A percentile compares a stretch with the other conserved stretches of the same genome.
Evolutionary conservation across 2,329 filamentous ascomycete genomes (phyloP).

Genomic region (Fusarium clavum): DNA sequence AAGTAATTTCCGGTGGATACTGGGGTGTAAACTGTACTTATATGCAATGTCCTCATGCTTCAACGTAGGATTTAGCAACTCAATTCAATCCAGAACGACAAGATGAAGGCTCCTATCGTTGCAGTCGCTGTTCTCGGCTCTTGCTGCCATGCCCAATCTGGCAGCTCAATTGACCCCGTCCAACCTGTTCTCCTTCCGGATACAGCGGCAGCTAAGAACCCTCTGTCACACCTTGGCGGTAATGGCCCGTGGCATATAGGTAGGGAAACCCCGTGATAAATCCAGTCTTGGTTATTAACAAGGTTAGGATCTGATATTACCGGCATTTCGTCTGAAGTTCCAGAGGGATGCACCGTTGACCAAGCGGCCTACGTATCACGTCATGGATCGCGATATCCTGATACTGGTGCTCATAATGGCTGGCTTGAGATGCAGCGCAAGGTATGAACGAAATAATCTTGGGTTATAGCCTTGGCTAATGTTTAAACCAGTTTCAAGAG

Average conservation of each 20-base stretch:
- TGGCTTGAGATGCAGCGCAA: constrained; percentile 64
- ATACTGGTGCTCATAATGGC: constrained; percentile 66
- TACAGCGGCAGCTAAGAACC: constrained; percentile 51
- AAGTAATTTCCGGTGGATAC: constrained; percentile 16
- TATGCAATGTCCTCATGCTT: background rate
- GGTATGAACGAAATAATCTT: constrained; percentile 42
- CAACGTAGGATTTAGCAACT: background rate
- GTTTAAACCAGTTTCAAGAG: constrained; percentile 59
- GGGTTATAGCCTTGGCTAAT: background rate
- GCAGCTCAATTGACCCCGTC: constrained; percentile 43
- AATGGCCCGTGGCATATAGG: constrained; percentile 66
- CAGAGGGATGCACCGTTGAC: constrained; percentile 68
- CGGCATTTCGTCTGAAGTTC: constrained; percentile 64
- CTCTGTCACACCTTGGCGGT: constrained; percentile 62
- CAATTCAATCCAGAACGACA: background rate
- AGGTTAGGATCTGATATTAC: constrained; percentile 65
- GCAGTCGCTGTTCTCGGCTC: constrained; percentile 4
- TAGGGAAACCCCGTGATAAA: constrained; percentile 37
- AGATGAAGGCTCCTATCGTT: background rate
- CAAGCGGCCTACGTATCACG: constrained; percentile 69
- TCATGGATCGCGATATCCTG: constrained; percentile 73
- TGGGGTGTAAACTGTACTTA: constrained; percentile 4
- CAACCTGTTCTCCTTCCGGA: constrained; percentile 46
- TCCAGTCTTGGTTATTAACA: background rate
- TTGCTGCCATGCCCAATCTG: constrained; percentile 13